Base-by-base conservation (phyloP, 495 filamentous ascomycete species). In the Daldinia bambusicola region DNA sequence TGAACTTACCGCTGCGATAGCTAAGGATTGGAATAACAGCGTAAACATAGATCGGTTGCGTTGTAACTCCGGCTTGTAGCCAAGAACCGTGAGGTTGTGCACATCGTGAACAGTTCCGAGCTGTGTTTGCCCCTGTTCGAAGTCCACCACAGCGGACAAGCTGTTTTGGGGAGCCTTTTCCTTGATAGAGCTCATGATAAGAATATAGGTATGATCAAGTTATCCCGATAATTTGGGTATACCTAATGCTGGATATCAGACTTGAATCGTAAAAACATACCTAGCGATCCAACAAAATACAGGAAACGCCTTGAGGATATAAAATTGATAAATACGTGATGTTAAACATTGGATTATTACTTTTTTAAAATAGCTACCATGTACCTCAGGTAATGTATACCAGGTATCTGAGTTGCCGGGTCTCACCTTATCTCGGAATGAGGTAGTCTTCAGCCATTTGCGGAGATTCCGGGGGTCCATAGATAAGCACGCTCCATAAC, bases 11-110 rank as follows among this genome's bases (percentile, higher is more conserved):
- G 84, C 76, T 74, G 82, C 81, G 36, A 80, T 79, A 18, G 79
- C 79, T 50, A 81, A 56, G 9, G 77, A 78, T 70, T 81, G 78
- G 61, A 80, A 80, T 45, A 81, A 53, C 55, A 81, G 61, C 18
- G 79, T 81, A 38, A 77, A 78, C 78, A 81, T 81, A n/a, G 79
- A 81, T 30, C 79, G 75, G 75, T 89, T 87, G 16, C 87, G 79
- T 18, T 76, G 78, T 37, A 90, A 74, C 68, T 89, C 88, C 51
- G 88, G 88, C 79, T 87, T 88, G 72, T 89, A 90, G 6, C 88
- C 88, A 66, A 88, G 75, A 63, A 88, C 74, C 6, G 84, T 86
- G 71, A 90, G 72, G 22, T 76, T 78, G 50, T 82, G 79, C 57
- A 85, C 84, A 78, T 89, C 86, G 6, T 74, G 56, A 63, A 77